phyloP scores from a whole-genome alignment of 441 rosid species.

The Lepidium campestre region DNA sequence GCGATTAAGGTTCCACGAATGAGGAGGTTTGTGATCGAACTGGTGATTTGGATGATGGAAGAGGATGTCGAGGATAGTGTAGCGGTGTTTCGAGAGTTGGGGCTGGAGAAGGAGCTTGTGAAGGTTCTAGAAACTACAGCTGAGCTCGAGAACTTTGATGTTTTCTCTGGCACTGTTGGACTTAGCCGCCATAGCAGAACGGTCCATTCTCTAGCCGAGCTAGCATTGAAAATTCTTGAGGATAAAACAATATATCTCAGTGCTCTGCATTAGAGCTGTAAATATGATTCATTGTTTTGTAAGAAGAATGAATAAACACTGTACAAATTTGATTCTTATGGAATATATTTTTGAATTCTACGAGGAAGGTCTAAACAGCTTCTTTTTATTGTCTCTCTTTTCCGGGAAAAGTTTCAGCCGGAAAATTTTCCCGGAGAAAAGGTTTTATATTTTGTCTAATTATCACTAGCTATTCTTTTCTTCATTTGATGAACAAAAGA shows the following conservation, averaged over 20 bases:
- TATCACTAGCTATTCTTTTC: slow-evolving; percentile 2
- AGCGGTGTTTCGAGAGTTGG: slow-evolving; percentile 37
- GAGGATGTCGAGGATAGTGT: slow-evolving; percentile 35
- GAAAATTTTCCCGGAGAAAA: background rate
- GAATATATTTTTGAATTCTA: background rate
- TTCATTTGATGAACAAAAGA: background rate
- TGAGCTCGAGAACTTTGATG: slow-evolving; percentile 82
- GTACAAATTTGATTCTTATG: background rate
- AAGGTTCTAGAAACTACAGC: slow-evolving; percentile 72
- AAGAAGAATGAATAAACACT: background rate
- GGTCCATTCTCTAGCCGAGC: slow-evolving; percentile 70
- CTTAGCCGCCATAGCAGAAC: slow-evolving; percentile 64
- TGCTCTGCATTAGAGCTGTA: background rate
- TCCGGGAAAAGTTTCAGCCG: background rate
- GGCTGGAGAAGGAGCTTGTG: slow-evolving; percentile 63
- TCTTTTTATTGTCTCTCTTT: background rate
- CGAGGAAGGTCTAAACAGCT: background rate
- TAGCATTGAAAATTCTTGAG: slow-evolving; percentile 48
- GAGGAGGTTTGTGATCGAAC: slow-evolving; percentile 74
- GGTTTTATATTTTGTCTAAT: background rate
- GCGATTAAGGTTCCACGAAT: slow-evolving; percentile 72
- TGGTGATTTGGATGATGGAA: slow-evolving; percentile 95
- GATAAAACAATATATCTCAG: background rate
- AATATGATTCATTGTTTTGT: slow-evolving; percentile 11
- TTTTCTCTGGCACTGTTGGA: slow-evolving; percentile 84